A percentile compares a stretch with the other conserved stretches of the same genome.
Evolutionary conservation across 257 asterid genomes (phyloP).

Genomic region (Solanum tarijense): DNA sequence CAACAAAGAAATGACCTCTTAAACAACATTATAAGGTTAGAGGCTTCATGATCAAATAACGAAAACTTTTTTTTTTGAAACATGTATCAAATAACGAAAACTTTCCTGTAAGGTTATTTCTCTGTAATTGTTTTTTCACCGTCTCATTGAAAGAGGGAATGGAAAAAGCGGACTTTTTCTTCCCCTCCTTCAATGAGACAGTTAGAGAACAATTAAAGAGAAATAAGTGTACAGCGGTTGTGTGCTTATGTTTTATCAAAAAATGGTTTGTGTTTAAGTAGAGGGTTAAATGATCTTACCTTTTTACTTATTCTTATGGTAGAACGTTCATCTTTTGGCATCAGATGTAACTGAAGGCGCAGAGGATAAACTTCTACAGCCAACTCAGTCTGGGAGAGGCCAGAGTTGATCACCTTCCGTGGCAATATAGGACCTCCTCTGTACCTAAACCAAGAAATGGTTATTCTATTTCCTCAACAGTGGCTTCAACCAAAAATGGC

Average conservation of each 20-base stretch:
- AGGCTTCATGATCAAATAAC: neutral
- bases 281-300: constrained; percentile 25
- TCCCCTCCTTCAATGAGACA: neutral
- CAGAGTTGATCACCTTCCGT: constrained; percentile 83
- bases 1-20: neutral
- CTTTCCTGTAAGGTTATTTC: neutral
- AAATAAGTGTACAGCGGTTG: neutral
- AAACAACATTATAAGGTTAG: neutral
- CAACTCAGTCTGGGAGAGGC: constrained; percentile 86
- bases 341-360: constrained; percentile 85
- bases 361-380: constrained; percentile 97
- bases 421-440: constrained; percentile 93
- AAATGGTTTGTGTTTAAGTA: neutral
- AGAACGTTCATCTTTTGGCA: constrained; percentile 76
- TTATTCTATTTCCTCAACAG: constrained; percentile 7
- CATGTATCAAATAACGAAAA: neutral
- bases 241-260: neutral
- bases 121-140: neutral
- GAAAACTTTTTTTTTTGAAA: neutral
- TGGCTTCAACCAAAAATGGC: neutral
- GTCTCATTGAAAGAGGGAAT: neutral
- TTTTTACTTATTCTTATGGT: constrained; percentile 93
- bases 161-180: neutral
- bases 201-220: neutral
- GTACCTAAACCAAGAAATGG: constrained; percentile 59